Percentiles rank a stretch among this genome's conserved stretches.
phyloP scores from a whole-genome alignment of 768 basidiomycete genomes.

The Pleurotus eryngii region DNA sequence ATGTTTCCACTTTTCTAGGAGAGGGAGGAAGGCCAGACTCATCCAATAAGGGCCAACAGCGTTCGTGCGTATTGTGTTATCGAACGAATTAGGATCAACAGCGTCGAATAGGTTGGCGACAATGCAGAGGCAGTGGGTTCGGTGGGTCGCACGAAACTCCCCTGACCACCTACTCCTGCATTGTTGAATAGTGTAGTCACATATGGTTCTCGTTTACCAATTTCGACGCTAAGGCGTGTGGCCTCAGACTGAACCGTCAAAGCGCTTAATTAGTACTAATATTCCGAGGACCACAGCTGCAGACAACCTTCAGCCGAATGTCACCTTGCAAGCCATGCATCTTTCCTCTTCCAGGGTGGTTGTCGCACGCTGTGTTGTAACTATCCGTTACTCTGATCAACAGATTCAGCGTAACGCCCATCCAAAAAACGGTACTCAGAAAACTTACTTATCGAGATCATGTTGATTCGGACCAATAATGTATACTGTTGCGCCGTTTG shows the following conservation, averaged over 20 bases:
- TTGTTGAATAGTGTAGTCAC: constrained; percentile 50
- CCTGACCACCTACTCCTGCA: constrained; percentile 32
- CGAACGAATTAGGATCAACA: constrained; percentile 34
- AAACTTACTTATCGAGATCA: constrained; percentile 34
- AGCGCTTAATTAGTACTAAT: not conserved
- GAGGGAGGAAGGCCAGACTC: constrained; percentile 52
- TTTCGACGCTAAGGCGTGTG: constrained; percentile 34
- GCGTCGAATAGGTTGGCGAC: constrained; percentile 36
- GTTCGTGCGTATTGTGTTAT: constrained; percentile 33
- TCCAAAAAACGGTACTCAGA: not conserved
- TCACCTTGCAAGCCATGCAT: constrained; percentile 41
- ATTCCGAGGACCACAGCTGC: not conserved
- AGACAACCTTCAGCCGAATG: constrained; percentile 33
- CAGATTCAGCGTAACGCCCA: not conserved
- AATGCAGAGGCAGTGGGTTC: constrained; percentile 30
- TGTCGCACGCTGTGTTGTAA: constrained; percentile 35
- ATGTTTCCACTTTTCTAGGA: constrained; percentile 45
- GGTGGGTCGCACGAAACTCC: constrained; percentile 24
- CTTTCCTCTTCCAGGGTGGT: constrained; percentile 24
- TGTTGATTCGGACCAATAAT: constrained; percentile 41
- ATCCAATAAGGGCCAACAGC: constrained; percentile 50
- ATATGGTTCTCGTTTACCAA: constrained; percentile 32
- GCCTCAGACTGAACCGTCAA: constrained; percentile 35
- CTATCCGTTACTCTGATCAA: constrained; percentile 25
- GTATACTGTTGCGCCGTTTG: constrained; percentile 48